Evolutionary conservation across 208 protist genomes (phyloP), one percentile per base, ranked within the genome.

Genomic region (Naegleria lovaniensis): DNA sequence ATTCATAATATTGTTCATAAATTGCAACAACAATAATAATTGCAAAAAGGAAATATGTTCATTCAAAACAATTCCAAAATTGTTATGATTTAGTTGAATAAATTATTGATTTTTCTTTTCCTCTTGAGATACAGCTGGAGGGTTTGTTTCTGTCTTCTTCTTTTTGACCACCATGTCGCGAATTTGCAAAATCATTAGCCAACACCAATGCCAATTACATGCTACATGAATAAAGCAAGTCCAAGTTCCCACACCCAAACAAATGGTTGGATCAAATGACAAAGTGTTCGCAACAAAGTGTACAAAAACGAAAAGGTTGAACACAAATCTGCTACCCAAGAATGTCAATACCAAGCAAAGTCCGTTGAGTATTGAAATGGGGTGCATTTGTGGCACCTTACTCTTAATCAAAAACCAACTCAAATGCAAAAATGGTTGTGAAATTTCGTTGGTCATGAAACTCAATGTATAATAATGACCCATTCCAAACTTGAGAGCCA

Each of bases 361-460:
- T 19, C 41, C 41, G 38, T 88, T 88, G 11, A 88, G 0, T 0
- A 58, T 88, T 25, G 39, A 58, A 13, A 88, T 22, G 5, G 41
- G 39, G 36, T 88, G 39, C 55, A 67, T 29, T 67, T 67, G 55
- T 13, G 13, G 39, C 2, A 55, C 6, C n/a, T 88, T 88, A 1
- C 13, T 48, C 84, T 88, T 59, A n/a, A 88, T 88, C 5, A 55
- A 39, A 19, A 88, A 88, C 43, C 43, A 88, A 36, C 79, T 85
- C 9, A 19, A 25, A 85, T 85, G 79, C 29, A 85, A 41, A 19
- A 88, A 88, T 59, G 43, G 84, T 58, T 88, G 43, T 58, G 36
- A 29, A 36, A 88, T 55, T 58, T 88, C 84, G 36, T 88, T 88
- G 15, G 84, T 88, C 84, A 88, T 88, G 43, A 88, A 88, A n/a